phyloP scores from a whole-genome alignment of 2,329 filamentous ascomycete genomes.

The Arthrobotrys sinensis region DNA sequence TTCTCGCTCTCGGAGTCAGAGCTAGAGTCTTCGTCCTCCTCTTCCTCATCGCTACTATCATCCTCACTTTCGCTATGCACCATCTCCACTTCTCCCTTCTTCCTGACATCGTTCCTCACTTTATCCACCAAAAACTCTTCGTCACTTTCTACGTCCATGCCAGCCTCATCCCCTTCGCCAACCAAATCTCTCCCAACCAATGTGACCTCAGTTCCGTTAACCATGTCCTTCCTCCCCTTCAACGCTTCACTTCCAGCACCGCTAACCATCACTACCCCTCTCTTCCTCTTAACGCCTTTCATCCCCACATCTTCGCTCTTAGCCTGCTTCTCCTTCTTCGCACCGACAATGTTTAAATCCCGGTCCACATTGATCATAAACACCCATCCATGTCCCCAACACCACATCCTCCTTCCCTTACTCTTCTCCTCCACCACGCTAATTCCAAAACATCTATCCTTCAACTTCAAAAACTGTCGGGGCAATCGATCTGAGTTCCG shows the following conservation, averaged over 20 bases:
- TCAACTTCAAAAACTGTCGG: conserved; percentile 79
- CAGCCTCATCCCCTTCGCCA: conserved; percentile 30
- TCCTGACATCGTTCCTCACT: conserved; percentile 44
- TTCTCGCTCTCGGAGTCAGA: conserved; percentile 19
- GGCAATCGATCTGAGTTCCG: conserved; percentile 80
- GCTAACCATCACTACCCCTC: conserved; percentile 43
- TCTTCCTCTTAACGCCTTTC: conserved; percentile 61
- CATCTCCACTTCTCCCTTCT: conserved; percentile 37
- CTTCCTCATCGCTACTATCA: conserved; percentile 52
- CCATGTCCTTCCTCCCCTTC: conserved; percentile 32
- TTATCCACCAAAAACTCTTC: conserved; percentile 62
- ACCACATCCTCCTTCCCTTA: conserved; percentile 86
- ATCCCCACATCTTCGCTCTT: neutral
- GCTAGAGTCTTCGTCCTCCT: conserved; percentile 63
- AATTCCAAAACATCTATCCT: conserved; percentile 85
- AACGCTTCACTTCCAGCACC: conserved; percentile 46
- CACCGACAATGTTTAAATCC: conserved; percentile 18
- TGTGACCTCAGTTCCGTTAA: conserved; percentile 39
- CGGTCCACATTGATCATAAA: conserved; percentile 78
- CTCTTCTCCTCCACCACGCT: conserved; percentile 67
- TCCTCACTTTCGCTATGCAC: conserved; percentile 51
- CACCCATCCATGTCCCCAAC: conserved; percentile 90
- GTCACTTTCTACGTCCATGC: conserved; percentile 65
- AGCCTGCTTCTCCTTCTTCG: conserved; percentile 32
- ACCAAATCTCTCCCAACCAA: conserved; percentile 27